Evolutionary conservation across 768 basidiomycete genomes (phyloP).

Genomic region (Pisolithus tinctorius): DNA sequence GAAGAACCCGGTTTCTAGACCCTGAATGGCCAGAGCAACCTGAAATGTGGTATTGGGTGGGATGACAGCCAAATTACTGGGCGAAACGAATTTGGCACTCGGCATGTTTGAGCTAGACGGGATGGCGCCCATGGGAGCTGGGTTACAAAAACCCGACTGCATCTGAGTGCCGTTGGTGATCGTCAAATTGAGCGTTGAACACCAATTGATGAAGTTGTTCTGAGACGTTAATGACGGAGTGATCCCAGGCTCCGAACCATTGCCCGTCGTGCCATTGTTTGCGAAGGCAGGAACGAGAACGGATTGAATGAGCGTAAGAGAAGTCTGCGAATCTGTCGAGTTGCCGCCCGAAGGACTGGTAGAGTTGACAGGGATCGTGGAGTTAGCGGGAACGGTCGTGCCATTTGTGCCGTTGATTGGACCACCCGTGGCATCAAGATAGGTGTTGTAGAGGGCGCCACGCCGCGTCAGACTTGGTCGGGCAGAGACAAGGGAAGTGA

Average conservation of each 20-base stretch:
- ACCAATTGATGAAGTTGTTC: conserved; percentile 75
- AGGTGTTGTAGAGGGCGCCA: conserved; percentile 12
- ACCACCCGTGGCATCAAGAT: conserved; percentile 30
- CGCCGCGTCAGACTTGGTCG: conserved; percentile 31
- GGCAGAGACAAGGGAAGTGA: conserved; percentile 26
- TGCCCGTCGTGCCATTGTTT: conserved; percentile 38
- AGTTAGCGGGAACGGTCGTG: not conserved
- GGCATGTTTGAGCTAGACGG: conserved; percentile 46
- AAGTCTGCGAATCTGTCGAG: conserved; percentile 16
- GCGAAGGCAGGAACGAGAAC: conserved; percentile 54
- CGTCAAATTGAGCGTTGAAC: conserved; percentile 41
- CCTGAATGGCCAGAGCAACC: conserved; percentile 40
- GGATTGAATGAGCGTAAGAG: conserved; percentile 35
- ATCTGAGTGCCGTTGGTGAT: conserved; percentile 59
- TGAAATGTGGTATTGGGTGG: conserved; percentile 45
- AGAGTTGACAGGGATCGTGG: too few species aligned
- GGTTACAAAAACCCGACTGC: conserved; percentile 50
- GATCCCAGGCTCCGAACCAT: conserved; percentile 35
- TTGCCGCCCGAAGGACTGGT: conserved; percentile 6
- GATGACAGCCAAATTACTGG: conserved; percentile 38
- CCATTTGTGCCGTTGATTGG: conserved; percentile 11
- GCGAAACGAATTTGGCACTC: conserved; percentile 44
- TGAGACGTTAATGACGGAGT: conserved; percentile 52
- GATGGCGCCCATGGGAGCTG: conserved; percentile 55
- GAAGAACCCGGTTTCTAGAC: conserved; percentile 50